Base-by-base conservation (phyloP, 31 red algal genomes). In the Endocladia muricata region DNA sequence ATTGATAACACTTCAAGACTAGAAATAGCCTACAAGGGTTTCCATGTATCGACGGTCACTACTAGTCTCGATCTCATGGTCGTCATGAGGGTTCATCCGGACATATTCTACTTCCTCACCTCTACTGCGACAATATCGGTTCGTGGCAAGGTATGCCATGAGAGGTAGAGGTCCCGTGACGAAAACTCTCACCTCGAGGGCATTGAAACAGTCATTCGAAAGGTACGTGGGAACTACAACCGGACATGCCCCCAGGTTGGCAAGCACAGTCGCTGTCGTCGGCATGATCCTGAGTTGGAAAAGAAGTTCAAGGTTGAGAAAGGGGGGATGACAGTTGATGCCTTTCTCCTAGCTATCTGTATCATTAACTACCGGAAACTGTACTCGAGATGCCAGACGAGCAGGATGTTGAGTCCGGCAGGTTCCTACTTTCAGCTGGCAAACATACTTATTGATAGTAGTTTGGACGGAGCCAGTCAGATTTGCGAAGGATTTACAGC, bases 51-150 rank as follows among this genome's bases (percentile, higher is more conserved):
- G 11, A 62, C 28, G 58, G 23, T 0, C 19, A 62, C 17, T 25
- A 62, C 11, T 13, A 62, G 28, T 62, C 15, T 11, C 9, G 58
- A 23, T 23, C 15, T 62, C 11, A 28, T 28, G 23, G 58, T 25
- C 28, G 58, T 62, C 22, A 62, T 62, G 58, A 23, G 58, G 58
- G 58, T 62, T 13, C n/a, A 62, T 25, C 11, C n/a, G 28, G 58
- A 62, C 19, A 62, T 15, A 62, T 0, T 15, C 11, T 62, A 62
- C 22, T 62, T 62, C 58, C n/a, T 62, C 58, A 62, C n/a, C 28
- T 23, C 58, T 0, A 23, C 19, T 21, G 58, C 9, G 28, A 62
- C 58, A 62, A n/a, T n/a, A 62, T 25, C 19, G 28, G 28, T 62
- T 19, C 58, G 23, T 15, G 58, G 19, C 17, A 23, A 19, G 22